Conservation (phyloP, 352 stramenopile genomes). For the Detonula confervacea region DNA sequence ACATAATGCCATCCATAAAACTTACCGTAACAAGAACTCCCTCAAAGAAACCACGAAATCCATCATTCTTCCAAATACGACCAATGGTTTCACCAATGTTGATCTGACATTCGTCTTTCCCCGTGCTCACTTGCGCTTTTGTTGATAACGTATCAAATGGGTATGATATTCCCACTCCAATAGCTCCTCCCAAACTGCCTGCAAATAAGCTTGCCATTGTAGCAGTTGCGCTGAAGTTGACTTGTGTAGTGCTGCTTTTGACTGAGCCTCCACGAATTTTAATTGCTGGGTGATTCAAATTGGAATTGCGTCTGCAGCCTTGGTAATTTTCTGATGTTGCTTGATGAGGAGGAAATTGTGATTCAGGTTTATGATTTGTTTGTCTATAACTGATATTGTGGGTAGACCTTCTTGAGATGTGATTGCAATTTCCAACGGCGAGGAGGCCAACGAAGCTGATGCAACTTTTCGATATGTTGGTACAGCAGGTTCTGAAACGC, state of each 20-base stretch:
- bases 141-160: constrained; percentile 82
- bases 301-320: not conserved
- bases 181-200: constrained; percentile 69
- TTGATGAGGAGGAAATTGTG: not conserved
- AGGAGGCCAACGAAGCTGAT: constrained; percentile 42
- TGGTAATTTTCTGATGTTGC: not conserved
- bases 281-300: not conserved
- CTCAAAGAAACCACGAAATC: constrained; percentile 75
- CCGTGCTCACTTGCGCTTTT: constrained; percentile 61
- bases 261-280: constrained; percentile 8
- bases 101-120: constrained; percentile 27
- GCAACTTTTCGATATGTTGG: constrained; percentile 36
- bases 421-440: constrained; percentile 26
- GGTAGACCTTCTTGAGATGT: constrained; percentile 8
- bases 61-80: constrained; percentile 54
- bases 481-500: no score
- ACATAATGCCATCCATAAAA: no score
- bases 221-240: constrained; percentile 37
- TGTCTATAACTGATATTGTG: not conserved
- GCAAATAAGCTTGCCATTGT: constrained; percentile 61
- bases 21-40: constrained; percentile 65
- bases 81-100: constrained; percentile 37
- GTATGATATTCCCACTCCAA: constrained; percentile 72
- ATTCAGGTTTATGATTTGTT: not conserved
- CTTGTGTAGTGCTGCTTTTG: constrained; percentile 31